Base-by-base conservation (phyloP, 495 filamentous ascomycete genomes). In the Achaetomiella virescens region DNA sequence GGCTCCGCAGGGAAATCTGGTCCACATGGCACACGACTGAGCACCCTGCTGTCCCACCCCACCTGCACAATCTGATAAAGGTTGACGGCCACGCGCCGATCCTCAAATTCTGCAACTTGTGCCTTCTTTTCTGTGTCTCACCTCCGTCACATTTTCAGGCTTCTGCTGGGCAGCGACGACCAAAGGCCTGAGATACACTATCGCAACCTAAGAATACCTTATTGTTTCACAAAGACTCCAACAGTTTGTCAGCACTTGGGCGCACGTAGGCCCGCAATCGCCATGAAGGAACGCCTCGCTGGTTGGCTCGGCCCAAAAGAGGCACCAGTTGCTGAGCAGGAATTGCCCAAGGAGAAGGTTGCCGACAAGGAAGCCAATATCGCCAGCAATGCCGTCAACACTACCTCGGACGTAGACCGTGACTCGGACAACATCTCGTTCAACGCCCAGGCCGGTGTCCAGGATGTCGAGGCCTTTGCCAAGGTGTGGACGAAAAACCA, bases 381-480 rank as follows among this genome's bases (percentile, higher is more conserved):
- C 15, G 46, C 45, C 50, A 38, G 42, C 14, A 44, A 51, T 29
- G 15, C 41, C 5, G 14, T 17, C 12, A 22, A 38, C 6, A 15
- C 38, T 4, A 4, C 42, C 21, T 21, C 50, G 1, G 17, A 24
- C 14, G 43, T 20, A 20, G 29, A 55, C 25, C 51, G 55, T 12
- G 58, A 66, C 44, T 54, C 57, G 3, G 65, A 69, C n/a, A 55
- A 48, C 6, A 63, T 69, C 25, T 62, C 59, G 9, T 9, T 50
- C 2, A 36, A 57, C 9, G 66, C 61, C 21, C 64, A 65, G 54
- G 41, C 48, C 4, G 66, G 64, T 29, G 57, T 66, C 20, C 66
- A 64, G 54, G 50, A 51, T 29, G 52, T 68, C 18, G 55, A 66
- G 40, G 66, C 64, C 27, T 12, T 65, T n/a, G 61, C 64, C 38